Percentiles rank a stretch among this genome's conserved stretches.
phyloP scores from a whole-genome alignment of 176 grass and related monocot species.

The Leersia perrieri region DNA sequence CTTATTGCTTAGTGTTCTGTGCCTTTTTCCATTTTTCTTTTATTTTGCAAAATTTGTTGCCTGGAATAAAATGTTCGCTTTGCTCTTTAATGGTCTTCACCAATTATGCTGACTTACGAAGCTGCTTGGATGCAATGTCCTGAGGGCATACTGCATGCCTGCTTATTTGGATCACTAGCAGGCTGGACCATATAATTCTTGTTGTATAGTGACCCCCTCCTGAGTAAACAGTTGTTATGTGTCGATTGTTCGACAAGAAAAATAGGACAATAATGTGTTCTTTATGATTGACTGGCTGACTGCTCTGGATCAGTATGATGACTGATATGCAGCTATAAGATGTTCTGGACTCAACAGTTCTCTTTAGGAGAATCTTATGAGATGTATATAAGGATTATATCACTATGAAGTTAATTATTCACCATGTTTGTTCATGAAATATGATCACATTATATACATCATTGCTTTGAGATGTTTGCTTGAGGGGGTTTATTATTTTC shows the following conservation, averaged over 20 bases:
- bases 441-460: not conserved
- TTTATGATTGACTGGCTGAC: constrained; percentile 8
- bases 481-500: not conserved
- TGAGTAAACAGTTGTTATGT: constrained; percentile 10
- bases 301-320: not conserved
- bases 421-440: not conserved
- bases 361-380: not conserved
- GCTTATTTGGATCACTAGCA: not conserved
- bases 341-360: constrained; percentile 5
- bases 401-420: not conserved
- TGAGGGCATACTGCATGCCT: not conserved
- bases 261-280: not conserved
- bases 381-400: constrained; percentile 1
- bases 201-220: not conserved
- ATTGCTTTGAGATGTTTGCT: not conserved
- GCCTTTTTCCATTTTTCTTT: no score
- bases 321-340: not conserved
- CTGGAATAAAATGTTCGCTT: not conserved
- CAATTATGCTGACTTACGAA: not conserved
- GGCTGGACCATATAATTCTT: not conserved
- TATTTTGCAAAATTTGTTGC: no score
- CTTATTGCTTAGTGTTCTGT: constrained; percentile 4
- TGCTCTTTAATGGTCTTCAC: constrained; percentile 8
- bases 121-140: constrained; percentile 1
- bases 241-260: not conserved